Percentiles rank a stretch among this genome's conserved stretches.
phyloP scores from a whole-genome alignment of 78 protist species.

The Diacronema lutheri region DNA sequence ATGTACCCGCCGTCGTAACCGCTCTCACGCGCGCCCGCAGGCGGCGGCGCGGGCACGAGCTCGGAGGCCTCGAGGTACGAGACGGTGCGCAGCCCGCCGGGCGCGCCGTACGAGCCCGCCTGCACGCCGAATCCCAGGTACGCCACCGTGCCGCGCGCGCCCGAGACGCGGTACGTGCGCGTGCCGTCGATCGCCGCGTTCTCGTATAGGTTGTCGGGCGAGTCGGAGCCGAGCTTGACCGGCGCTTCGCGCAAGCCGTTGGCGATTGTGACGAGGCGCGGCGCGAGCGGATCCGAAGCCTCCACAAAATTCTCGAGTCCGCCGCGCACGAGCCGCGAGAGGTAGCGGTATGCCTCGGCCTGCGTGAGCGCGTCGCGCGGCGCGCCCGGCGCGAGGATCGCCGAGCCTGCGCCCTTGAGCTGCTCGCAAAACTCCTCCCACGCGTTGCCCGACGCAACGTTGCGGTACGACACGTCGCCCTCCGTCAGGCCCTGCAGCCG shows the following conservation, averaged over 20 bases:
- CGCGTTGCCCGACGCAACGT: not conserved
- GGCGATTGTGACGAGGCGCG: conserved; percentile 5
- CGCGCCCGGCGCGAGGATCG: conserved; percentile 7
- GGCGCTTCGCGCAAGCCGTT: not conserved
- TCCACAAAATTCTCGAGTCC: conserved; percentile 31
- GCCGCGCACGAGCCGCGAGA: conserved; percentile 9
- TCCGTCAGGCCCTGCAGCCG: no score
- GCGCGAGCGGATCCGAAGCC: not conserved
- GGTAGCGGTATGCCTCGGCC: conserved; percentile 35
- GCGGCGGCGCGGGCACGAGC: not conserved
- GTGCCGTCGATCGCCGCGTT: conserved; percentile 9
- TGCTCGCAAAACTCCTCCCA: conserved; percentile 35
- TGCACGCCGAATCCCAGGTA: conserved; percentile 32
- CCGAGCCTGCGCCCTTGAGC: conserved; percentile 23
- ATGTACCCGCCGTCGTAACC: no score
- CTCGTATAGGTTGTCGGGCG: conserved; percentile 26
- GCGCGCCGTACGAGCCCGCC: conserved; percentile 1
- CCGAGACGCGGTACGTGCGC: not conserved
- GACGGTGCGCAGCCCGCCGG: conserved; percentile 13
- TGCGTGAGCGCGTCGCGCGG: conserved; percentile 17
- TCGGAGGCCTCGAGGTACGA: not conserved
- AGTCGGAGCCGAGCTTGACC: conserved; percentile 9
- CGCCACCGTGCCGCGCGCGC: conserved; percentile 21
- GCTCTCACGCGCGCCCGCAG: no score
- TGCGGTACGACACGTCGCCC: not conserved